Evolutionary conservation across 2,329 filamentous ascomycete genomes (phyloP), one percentile per base, ranked within the genome.

Genomic region (Escovopsis sp.): DNA sequence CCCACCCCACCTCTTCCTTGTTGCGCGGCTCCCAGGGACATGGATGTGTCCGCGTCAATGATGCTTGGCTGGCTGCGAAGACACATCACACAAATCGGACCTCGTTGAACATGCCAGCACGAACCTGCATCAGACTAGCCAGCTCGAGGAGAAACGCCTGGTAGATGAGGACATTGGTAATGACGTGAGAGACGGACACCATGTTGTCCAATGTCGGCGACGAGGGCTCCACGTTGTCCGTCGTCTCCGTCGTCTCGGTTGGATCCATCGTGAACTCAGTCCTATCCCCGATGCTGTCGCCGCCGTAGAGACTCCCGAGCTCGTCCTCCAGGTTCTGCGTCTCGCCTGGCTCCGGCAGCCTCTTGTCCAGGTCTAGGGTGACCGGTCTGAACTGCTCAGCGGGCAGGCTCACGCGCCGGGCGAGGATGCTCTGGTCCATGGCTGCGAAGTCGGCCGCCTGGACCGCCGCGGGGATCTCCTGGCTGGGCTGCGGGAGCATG

Each of bases 121-220:
- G 69, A 31, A 83, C 79, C 57, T 89, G 83, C 44, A 87, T 68
- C 51, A 88, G 60, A 24, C 81, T 81, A 2, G 82, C 78, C 43
- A 89, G 59, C 58, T 91, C 84, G 39, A 89, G 68, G 39, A 89
- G 61, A 55, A 91, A 91, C 31, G 83, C 81, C 57, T 91, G 84
- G 43, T 87, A 66, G 39, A 89, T 74, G 44, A 89, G 74, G 34
- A 82, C 75, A 56, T 89, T 91, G 6, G 84, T 89, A 47, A 91
- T 64, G 10, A 89, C 66, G 56, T 89, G 84, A 34, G 81, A 85
- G 5, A 91, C 74, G 7, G 79, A 84, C 7, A 77, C 79, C 9
- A 67, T 69, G 55, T 45, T 42, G 13, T 47, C 47, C 8, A 14
- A 35, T n/a, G 39, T 37, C 16, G 35, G 15, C 25, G 43, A 44